phyloP scores from a whole-genome alignment of 2,329 filamentous ascomycete genomes.

The Neonectria ditissima region DNA sequence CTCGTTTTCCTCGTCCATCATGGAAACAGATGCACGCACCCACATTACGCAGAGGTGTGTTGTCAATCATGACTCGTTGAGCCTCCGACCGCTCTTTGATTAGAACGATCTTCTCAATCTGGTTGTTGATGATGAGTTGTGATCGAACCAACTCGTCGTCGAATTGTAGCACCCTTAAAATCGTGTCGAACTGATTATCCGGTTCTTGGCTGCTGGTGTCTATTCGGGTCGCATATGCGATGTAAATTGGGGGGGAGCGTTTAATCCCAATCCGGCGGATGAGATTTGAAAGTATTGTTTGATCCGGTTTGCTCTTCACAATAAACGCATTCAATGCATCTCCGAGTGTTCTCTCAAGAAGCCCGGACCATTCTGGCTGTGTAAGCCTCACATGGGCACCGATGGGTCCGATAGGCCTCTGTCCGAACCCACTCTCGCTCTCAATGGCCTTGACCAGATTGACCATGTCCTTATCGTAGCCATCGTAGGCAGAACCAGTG shows the following conservation, averaged over 20 bases:
- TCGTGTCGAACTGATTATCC: constrained; percentile 77
- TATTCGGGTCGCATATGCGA: constrained; percentile 52
- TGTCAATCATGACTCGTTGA: constrained; percentile 74
- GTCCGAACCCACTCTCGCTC: constrained; percentile 74
- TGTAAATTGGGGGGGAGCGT: constrained; percentile 52
- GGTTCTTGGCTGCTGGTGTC: constrained; percentile 72
- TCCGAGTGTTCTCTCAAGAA: constrained; percentile 85
- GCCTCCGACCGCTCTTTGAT: constrained; percentile 77
- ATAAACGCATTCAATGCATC: constrained; percentile 79
- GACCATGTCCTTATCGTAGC: constrained; percentile 73
- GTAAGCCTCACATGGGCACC: constrained; percentile 81
- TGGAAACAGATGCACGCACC: constrained; percentile 77
- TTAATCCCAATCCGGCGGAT: constrained; percentile 73
- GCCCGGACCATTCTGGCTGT: constrained; percentile 84
- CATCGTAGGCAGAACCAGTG: constrained; percentile 70
- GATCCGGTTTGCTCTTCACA: constrained; percentile 81
- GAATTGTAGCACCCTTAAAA: constrained; percentile 83
- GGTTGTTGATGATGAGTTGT: constrained; percentile 84
- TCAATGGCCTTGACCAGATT: constrained; percentile 76
- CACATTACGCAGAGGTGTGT: constrained; percentile 74
- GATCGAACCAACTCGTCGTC: constrained; percentile 83
- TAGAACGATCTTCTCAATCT: constrained; percentile 86
- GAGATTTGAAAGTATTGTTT: constrained; percentile 72
- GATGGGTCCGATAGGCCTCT: constrained; percentile 84
- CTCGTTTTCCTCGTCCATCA: constrained; percentile 64